Conservation (phyloP, 345 rosid species). For the Clarkia xantiana region DNA sequence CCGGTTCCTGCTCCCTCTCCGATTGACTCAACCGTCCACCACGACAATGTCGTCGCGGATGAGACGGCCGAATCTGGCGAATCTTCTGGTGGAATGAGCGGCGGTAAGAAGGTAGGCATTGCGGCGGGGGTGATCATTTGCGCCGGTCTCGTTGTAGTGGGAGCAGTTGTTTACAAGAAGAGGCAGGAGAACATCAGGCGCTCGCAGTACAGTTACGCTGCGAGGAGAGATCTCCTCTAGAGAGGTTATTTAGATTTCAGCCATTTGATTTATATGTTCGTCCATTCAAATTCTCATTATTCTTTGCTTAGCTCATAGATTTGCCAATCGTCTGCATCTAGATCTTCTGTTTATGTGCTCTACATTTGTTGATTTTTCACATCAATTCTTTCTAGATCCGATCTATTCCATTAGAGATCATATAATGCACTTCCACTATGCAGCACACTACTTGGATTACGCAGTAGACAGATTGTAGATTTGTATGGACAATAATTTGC, state of each 20-base stretch:
- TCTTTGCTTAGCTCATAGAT: too few species aligned
- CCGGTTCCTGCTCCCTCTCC: slow-evolving; percentile 6
- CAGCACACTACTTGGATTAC: too few species aligned
- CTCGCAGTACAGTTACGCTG: slow-evolving; percentile 9
- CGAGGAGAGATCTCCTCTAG: slow-evolving; percentile 9
- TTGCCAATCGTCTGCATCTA: too few species aligned
- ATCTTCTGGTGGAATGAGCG: slow-evolving; percentile 11
- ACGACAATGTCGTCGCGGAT: background rate
- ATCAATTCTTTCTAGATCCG: too few species aligned
- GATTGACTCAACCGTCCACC: background rate
- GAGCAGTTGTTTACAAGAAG: slow-evolving; percentile 10
- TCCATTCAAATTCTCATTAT: too few species aligned
- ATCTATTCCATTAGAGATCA: too few species aligned
- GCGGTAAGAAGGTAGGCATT: slow-evolving; percentile 12
- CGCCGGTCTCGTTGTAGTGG: slow-evolving; percentile 6
- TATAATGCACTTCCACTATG: too few species aligned
- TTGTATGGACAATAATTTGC: too few species aligned
- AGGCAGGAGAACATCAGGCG: slow-evolving; percentile 15
- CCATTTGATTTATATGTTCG: too few species aligned
- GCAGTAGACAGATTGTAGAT: too few species aligned
- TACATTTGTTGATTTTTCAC: too few species aligned
- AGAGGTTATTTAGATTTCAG: background rate
- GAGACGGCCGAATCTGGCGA: background rate
- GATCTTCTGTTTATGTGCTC: too few species aligned
- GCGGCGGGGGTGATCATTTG: slow-evolving; percentile 5